Percentiles rank a stretch among this genome's conserved stretches.
Conservation (phyloP, 1,139 yeast genomes). For the Pichia sp. region DNA sequence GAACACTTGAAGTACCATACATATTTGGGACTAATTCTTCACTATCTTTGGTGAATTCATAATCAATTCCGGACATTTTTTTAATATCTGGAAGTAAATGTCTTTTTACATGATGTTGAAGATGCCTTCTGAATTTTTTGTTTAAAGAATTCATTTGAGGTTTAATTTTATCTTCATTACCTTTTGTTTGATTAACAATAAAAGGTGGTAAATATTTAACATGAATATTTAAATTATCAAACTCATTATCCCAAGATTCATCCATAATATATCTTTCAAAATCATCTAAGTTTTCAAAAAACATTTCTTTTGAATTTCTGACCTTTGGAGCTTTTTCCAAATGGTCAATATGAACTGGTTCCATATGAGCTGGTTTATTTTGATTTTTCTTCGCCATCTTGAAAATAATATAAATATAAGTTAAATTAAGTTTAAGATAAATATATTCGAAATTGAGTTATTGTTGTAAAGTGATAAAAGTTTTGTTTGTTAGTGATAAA, state of each 20-base stretch:
- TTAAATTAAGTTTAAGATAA: neutral
- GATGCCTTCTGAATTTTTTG: conserved; percentile 64
- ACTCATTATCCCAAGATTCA: conserved; percentile 73
- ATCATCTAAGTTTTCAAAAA: conserved; percentile 56
- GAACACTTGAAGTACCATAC: conserved; percentile 26
- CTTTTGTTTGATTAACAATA: conserved; percentile 58
- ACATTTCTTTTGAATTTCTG: conserved; percentile 30
- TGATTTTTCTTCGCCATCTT: conserved; percentile 25
- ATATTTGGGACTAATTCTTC: conserved; percentile 34
- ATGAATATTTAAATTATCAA: conserved; percentile 62
- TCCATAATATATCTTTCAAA: conserved; percentile 63
- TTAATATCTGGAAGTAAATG: conserved; percentile 64
- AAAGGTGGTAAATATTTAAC: conserved; percentile 68
- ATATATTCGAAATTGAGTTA: no score
- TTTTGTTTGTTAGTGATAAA: no score
- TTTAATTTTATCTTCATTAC: conserved; percentile 66
- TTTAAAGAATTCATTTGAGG: conserved; percentile 68
- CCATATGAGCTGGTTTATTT: conserved; percentile 20
- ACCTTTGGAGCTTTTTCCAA: conserved; percentile 24
- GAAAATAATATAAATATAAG: neutral
- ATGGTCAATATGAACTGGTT: conserved; percentile 28
- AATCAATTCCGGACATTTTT: conserved; percentile 46
- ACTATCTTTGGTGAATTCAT: conserved; percentile 26
- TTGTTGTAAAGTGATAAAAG: no score
- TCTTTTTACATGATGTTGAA: conserved; percentile 69